Conservation (phyloP, 2,329 filamentous ascomycete genomes). For the Colletotrichum tropicicola region DNA sequence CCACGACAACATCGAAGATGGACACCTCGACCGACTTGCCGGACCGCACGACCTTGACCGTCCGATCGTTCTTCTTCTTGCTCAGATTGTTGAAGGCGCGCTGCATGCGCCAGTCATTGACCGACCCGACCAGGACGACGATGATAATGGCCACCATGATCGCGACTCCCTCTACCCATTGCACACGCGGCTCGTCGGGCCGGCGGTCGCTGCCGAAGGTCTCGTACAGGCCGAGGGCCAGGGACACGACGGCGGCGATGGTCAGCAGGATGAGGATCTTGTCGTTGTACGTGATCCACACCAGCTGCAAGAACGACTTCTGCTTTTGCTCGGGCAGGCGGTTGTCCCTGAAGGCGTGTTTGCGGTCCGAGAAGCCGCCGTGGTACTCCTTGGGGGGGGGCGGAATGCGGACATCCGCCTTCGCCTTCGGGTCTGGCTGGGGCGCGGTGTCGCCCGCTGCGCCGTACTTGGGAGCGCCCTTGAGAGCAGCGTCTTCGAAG, state of each 20-base stretch:
- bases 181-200: conserved; percentile 53
- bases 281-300: conserved; percentile 79
- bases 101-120: conserved; percentile 72
- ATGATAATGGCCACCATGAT: conserved; percentile 70
- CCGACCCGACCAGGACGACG: conserved; percentile 66
- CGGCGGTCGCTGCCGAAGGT: conserved; percentile 58
- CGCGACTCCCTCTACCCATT: conserved; percentile 72
- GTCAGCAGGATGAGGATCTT: conserved; percentile 77
- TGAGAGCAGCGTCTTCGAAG: conserved; percentile 69
- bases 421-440: conserved; percentile 33
- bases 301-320: conserved; percentile 64
- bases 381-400: conserved; percentile 16
- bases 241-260: conserved; percentile 72
- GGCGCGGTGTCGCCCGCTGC: conserved; percentile 42
- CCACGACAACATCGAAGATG: conserved; percentile 70
- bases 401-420: conserved; percentile 21
- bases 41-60: conserved; percentile 71
- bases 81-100: conserved; percentile 68
- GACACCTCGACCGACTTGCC: conserved; percentile 69
- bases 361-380: conserved; percentile 57
- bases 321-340: conserved; percentile 67
- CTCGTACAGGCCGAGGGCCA: conserved; percentile 76
- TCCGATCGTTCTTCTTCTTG: conserved; percentile 66
- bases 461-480: conserved; percentile 46
- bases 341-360: conserved; percentile 68